Base-by-base conservation (phyloP, 306 rosid species). In the Medicago lupulina region DNA sequence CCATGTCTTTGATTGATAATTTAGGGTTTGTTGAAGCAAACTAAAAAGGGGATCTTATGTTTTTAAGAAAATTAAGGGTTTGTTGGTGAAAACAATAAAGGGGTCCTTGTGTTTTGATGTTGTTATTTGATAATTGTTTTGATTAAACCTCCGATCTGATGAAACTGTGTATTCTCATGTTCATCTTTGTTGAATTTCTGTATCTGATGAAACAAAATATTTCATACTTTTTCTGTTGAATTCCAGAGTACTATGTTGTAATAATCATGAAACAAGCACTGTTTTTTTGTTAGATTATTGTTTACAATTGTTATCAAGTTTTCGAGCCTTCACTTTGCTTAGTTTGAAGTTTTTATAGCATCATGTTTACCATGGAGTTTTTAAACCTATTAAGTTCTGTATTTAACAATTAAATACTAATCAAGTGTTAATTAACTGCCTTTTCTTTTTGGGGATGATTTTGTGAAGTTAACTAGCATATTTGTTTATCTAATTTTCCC, bases 81-180 rank as follows among this genome's bases (percentile, higher is more conserved):
- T 67, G 71, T 8, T 15, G 36, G 63, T 5, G 67, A 59, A 67
- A 41, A 38, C 5, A 19, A 34, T 65, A 19, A 17, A 3, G 21
- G 55, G 76, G 74, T 71, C 87, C 79, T 75, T 50, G 19, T 71
- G 62, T 77, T 43, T 46, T 19, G 8, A 55, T 51, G 3, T 68
- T 11, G 7, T 41, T 65, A 66, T 25, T 63, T 70, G 50, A 39
- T 64, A 0, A 44, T 80, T 73, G 70, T 74, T 19, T 39, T 49
- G 61, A 59, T 76, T 38, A 23, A 8, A 14, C 16, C 21, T 71
- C 53, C 55, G 79, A 81, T 78, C 83, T 82, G 79, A 38, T 81
- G 44, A 17, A 59, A 31, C 65, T 41, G 7, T 66, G 61, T 54
- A 68, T 66, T 77, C 17, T 50, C 34, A 39, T 78, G 50, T 44